Evolutionary conservation across 2,329 filamentous ascomycete genomes (phyloP), one percentile per base, ranked within the genome.

Genomic region (Aspergillus quadricinctus): DNA sequence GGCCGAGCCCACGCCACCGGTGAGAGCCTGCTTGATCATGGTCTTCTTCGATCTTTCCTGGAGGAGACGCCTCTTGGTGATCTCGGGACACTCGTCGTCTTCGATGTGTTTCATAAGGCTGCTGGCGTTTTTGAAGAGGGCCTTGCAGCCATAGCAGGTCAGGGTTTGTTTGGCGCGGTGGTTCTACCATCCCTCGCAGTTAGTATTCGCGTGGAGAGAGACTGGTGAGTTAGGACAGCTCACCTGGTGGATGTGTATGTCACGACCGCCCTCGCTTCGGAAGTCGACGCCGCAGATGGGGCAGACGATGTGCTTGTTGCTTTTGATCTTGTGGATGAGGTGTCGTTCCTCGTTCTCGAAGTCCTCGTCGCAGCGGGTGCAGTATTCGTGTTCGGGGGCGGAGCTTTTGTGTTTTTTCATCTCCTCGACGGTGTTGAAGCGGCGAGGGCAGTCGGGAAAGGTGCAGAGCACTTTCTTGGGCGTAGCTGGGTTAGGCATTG

Each of bases 221-320:
- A 4, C 14, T 0, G 1, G 14, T 3, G 31, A 3, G n/a, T n/a
- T 25, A 37, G 25, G 28, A 17, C 3, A 31, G 54, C 75, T 65
- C 64, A 84, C 82, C 60, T 75, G 67, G 54, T 75, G 72, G n/a
- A 83, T 75, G 60, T 87, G 84, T 21, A 64, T 64, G 53, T 80
- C 77, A 10, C 81, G 73, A 1, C 82, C 83, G 23, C 75, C 75
- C 2, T 77, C 72, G 28, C 77, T 82, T 58, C 78, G 78, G 69
- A 84, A 85, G 45, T 85, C 82, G 8, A 77, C 66, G 11, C 79
- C 81, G 53, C 84, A 86, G 45, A 83, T 73, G 11, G 81, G 79
- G 65, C 84, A 87, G 51, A 77, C 77, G 48, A 81, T 78, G 58
- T 83, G 79, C 29, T 73, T 75, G 2, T 72, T 65, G 52, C 72